A percentile compares a stretch with the other conserved stretches of the same genome.
Conservation (phyloP, 352 stramenopile genomes). For the Pythium phragmitis region DNA sequence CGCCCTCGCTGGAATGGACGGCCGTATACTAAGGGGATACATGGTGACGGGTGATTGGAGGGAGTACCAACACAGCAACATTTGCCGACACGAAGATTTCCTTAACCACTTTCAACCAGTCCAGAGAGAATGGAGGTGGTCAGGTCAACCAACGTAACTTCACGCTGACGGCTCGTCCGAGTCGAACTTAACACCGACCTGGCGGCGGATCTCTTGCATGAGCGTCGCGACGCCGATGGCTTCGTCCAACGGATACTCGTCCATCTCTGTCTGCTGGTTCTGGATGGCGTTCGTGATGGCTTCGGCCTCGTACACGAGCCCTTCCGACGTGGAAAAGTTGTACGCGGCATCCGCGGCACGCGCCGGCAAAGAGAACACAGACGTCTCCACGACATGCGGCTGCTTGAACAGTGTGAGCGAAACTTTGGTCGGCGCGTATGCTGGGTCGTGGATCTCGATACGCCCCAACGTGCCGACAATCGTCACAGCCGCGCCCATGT, state of each 20-base stretch:
- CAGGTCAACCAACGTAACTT: no score
- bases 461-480: constrained; percentile 73
- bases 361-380: constrained; percentile 48
- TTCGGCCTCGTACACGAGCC: constrained; percentile 76
- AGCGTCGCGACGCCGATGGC: constrained; percentile 60
- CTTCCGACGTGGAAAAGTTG: constrained; percentile 65
- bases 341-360: constrained; percentile 34
- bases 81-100: no score
- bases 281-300: constrained; percentile 61
- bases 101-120: no score
- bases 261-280: constrained; percentile 44
- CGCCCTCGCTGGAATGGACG: background rate
- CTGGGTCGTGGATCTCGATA: constrained; percentile 60
- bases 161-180: constrained; percentile 23
- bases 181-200: constrained; percentile 58
- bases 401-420: constrained; percentile 33
- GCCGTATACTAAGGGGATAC: background rate
- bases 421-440: constrained; percentile 63
- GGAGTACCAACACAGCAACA: no score
- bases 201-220: constrained; percentile 66
- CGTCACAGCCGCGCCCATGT: constrained; percentile 60
- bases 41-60: no score
- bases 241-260: constrained; percentile 58
- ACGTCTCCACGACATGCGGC: constrained; percentile 19
- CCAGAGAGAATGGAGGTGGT: no score